Conservation (phyloP, 2,329 filamentous ascomycete genomes). For the Trichoderma aggressivum region DNA sequence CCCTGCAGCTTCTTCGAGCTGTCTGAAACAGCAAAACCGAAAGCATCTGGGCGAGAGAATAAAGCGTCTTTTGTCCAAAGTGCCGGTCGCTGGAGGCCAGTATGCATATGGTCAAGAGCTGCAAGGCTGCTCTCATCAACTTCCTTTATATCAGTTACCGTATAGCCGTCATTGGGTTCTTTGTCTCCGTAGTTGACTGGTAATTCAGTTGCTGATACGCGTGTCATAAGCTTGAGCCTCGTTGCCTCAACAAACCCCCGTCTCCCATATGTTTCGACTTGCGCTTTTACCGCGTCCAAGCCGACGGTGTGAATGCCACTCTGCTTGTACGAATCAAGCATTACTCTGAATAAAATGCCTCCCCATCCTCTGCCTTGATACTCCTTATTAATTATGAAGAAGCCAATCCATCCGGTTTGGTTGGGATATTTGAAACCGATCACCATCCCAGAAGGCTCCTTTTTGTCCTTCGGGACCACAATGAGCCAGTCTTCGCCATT, state of each 20-base stretch:
- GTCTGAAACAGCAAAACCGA: background rate
- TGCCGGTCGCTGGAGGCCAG: background rate
- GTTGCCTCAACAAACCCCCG: constrained; percentile 1
- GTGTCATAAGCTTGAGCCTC: background rate
- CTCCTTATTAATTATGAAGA: background rate
- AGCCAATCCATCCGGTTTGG: background rate
- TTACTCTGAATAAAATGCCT: background rate
- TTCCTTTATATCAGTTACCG: background rate
- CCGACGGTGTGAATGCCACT: background rate
- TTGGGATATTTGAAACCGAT: background rate
- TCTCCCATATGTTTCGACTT: background rate
- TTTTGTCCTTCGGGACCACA: background rate
- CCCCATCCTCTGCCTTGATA: background rate
- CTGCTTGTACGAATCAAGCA: background rate
- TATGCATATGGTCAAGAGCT: background rate
- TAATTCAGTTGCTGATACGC: background rate
- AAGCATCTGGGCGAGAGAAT: background rate
- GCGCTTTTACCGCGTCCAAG: background rate
- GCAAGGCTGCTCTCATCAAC: background rate
- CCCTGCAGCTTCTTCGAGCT: background rate
- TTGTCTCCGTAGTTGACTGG: background rate
- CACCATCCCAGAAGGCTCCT: background rate
- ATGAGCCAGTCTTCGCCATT: background rate
- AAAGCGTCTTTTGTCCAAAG: background rate
- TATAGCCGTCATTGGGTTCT: background rate